Conservation (phyloP, 176 grass and related monocot genomes). For the Luzula sylvatica region DNA sequence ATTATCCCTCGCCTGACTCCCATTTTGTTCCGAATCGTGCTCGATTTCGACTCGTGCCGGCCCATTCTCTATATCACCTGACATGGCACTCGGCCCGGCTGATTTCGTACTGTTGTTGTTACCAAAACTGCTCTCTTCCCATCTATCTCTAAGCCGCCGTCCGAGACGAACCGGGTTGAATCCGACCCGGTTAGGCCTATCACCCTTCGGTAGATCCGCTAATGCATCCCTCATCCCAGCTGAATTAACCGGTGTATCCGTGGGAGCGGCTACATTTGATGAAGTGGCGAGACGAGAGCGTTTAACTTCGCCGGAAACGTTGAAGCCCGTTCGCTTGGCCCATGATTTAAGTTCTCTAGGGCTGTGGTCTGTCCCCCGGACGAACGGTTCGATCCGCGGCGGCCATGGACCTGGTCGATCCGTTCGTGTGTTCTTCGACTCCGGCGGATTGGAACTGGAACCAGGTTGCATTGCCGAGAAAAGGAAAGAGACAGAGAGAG, state of each 20-base stretch:
- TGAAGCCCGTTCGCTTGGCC: conserved; percentile 83
- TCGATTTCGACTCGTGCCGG: conserved; percentile 30
- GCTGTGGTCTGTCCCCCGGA: conserved; percentile 63
- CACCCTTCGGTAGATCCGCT: neutral
- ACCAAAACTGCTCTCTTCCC: conserved; percentile 16
- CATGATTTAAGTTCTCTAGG: conserved; percentile 74
- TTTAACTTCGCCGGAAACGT: conserved; percentile 54
- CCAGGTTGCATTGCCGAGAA: conserved; percentile 9
- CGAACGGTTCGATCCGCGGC: conserved; percentile 56
- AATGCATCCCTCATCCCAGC: neutral
- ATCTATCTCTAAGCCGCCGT: conserved; percentile 25
- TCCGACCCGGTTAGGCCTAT: neutral
- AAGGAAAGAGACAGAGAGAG: conserved; percentile 2
- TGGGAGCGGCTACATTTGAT: conserved; percentile 7
- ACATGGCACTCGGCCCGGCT: conserved; percentile 1
- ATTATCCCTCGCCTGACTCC: conserved; percentile 36
- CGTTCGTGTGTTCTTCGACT: neutral
- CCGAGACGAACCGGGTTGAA: conserved; percentile 21
- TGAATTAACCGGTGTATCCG: conserved; percentile 15
- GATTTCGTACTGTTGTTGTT: conserved; percentile 12
- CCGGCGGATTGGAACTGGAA: conserved; percentile 16
- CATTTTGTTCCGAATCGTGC: conserved; percentile 38
- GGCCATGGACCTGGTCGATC: conserved; percentile 23
- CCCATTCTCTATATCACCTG: conserved; percentile 37
- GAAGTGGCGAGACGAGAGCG: conserved; percentile 12